Conservation (phyloP, 2,329 filamentous ascomycete species). For the Neofusicoccum sp. region DNA sequence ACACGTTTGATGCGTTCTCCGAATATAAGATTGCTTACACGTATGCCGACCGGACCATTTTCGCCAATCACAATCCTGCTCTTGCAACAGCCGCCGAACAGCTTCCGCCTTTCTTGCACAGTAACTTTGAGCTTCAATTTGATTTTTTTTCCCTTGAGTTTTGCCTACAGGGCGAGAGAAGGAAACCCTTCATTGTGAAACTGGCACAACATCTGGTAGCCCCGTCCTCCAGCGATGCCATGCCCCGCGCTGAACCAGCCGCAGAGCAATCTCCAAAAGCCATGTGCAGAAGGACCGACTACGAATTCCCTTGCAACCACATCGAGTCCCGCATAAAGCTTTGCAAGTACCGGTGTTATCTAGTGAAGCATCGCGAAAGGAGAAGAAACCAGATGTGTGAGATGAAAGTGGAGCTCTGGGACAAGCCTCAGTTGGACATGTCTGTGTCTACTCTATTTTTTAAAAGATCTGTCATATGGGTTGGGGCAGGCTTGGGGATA, state of each 20-base stretch:
- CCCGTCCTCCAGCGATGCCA: not conserved
- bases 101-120: not conserved
- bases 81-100: not conserved
- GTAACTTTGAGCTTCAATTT: not conserved
- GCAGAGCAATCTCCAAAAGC: not conserved
- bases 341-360: slow-evolving; percentile 18
- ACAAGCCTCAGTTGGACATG: not conserved
- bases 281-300: slow-evolving; percentile 21
- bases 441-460: not conserved
- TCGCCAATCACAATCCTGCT: not conserved
- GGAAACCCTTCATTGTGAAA: too few species aligned
- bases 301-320: slow-evolving; percentile 16
- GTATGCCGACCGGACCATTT: not conserved
- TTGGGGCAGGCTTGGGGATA: not conserved
- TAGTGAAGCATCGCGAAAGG: slow-evolving; percentile 1
- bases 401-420: not conserved
- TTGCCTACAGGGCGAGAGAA: not conserved
- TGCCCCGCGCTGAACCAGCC: too few species aligned
- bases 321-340: slow-evolving; percentile 16
- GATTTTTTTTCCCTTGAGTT: not conserved
- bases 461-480: not conserved
- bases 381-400: not conserved
- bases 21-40: not conserved
- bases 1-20: not conserved
- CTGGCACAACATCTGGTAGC: not conserved